A percentile compares a stretch with the other conserved stretches of the same genome.
Conservation (phyloP, 2,329 filamentous ascomycete genomes). For the Thelonectria blattea region DNA sequence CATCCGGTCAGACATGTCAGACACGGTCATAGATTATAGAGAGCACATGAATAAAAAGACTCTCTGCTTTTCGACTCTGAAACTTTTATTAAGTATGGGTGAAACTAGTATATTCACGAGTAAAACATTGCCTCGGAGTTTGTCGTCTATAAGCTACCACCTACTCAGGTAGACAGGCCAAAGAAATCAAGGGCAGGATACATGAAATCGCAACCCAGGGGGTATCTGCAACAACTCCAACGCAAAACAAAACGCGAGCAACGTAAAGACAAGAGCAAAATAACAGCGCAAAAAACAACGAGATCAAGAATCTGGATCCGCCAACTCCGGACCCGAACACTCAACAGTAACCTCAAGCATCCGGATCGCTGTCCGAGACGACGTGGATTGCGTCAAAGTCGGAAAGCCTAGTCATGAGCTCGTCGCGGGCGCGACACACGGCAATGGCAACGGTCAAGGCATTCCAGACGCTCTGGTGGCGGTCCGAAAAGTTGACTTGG, state of each 20-base stretch:
- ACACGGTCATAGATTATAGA: slow-evolving; percentile 38
- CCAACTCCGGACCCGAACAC: no score
- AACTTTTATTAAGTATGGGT: not conserved
- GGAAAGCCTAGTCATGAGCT: slow-evolving; percentile 42
- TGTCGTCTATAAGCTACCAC: no score
- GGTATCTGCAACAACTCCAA: slow-evolving; percentile 1
- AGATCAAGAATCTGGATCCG: not conserved
- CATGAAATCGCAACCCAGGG: not conserved
- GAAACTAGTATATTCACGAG: not conserved
- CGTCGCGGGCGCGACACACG: slow-evolving; percentile 49
- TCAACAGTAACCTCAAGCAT: slow-evolving; percentile 38
- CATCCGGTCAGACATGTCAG: slow-evolving; percentile 32
- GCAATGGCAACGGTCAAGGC: slow-evolving; percentile 50
- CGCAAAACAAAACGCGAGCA: not conserved
- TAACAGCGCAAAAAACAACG: not conserved
- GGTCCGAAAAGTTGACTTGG: slow-evolving; percentile 48
- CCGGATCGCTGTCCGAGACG: slow-evolving; percentile 46
- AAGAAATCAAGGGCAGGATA: not conserved
- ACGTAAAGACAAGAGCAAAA: not conserved
- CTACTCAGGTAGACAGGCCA: not conserved
- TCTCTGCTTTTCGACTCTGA: slow-evolving; percentile 27
- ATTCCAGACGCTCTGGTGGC: slow-evolving; percentile 52
- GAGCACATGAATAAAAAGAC: slow-evolving; percentile 31
- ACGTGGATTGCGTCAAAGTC: slow-evolving; percentile 44
- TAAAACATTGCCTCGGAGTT: no score